phyloP scores from a whole-genome alignment of 768 basidiomycete genomes.

The Naematelia encephala region DNA sequence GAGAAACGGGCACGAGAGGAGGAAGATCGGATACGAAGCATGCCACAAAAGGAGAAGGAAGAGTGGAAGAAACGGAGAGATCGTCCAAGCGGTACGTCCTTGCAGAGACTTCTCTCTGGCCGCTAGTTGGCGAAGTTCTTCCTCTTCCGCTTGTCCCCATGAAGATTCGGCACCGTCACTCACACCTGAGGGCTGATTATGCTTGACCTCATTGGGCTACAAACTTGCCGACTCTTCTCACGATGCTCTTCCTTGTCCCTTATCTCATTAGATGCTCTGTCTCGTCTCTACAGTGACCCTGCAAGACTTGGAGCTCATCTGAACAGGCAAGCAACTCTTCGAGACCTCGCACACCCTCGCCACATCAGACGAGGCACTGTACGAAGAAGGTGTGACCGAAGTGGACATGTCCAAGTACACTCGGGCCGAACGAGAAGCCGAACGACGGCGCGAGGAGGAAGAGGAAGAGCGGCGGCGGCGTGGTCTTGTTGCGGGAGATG shows the following conservation, averaged over 20 bases:
- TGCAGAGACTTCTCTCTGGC: not conserved
- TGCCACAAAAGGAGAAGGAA: constrained; percentile 78
- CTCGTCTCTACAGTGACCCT: not conserved
- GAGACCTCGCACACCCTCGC: constrained; percentile 71
- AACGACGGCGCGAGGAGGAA: constrained; percentile 59
- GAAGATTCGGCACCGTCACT: not conserved
- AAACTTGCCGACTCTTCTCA: not conserved
- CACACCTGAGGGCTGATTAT: not conserved
- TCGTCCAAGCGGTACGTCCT: constrained; percentile 65
- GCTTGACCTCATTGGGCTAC: not conserved
- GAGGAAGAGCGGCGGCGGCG: constrained; percentile 58
- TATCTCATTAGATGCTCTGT: not conserved
- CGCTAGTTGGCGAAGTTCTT: not conserved
- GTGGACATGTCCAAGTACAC: constrained; percentile 90
- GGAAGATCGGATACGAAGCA: constrained; percentile 67
- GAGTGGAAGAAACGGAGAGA: constrained; percentile 66
- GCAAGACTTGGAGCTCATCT: not conserved
- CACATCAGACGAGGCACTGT: constrained; percentile 68
- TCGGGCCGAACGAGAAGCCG: constrained; percentile 57
- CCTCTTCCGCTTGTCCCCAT: not conserved
- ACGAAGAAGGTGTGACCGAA: constrained; percentile 75
- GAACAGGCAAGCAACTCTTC: constrained; percentile 85
- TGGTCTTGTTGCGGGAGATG: constrained; percentile 33
- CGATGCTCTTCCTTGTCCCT: not conserved
- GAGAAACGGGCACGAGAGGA: constrained; percentile 65